Conservation (phyloP, 2,329 filamentous ascomycete species). For the Monosporascus cannonballus region DNA sequence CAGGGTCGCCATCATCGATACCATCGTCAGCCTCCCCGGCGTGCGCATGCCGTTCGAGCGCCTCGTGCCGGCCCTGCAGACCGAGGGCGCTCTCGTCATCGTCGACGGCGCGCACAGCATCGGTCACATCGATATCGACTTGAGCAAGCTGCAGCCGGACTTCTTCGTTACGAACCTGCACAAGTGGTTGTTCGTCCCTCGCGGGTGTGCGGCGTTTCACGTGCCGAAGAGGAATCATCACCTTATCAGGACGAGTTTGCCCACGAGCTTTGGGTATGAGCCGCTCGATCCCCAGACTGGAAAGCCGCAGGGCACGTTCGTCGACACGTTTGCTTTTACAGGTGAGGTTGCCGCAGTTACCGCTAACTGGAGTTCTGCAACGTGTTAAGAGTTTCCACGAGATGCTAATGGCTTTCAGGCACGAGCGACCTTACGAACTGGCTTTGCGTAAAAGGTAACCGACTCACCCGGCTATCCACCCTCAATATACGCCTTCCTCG, state of each 20-base stretch:
- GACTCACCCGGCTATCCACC: too few relatives aligned
- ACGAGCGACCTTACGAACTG: constrained; percentile 55
- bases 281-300: constrained; percentile 20
- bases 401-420: constrained; percentile 51
- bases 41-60: constrained; percentile 59
- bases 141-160: constrained; percentile 51
- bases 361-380: neutral
- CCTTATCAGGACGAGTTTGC: constrained; percentile 55
- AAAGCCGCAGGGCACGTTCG: constrained; percentile 5
- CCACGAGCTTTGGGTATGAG: constrained; percentile 57
- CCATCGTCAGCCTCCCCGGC: constrained; percentile 57
- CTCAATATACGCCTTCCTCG: neutral
- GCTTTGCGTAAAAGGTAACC: constrained; percentile 41
- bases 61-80: constrained; percentile 47
- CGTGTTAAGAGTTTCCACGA: constrained; percentile 36
- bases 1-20: constrained; percentile 58
- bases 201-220: constrained; percentile 58
- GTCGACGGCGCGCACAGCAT: constrained; percentile 62
- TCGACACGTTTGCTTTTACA: constrained; percentile 31
- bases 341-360: constrained; percentile 6
- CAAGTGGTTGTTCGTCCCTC: constrained; percentile 63
- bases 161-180: constrained; percentile 64
- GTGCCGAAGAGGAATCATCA: constrained; percentile 54
- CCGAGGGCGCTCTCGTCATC: constrained; percentile 50
- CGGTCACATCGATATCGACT: constrained; percentile 55